Percentiles rank a stretch among this genome's conserved stretches.
These are phyloP conservation scores for Umbelopsis sp. DNA, from an alignment of 192 early-diverging fungal genomes.

Conservation along the genomic window DNA sequence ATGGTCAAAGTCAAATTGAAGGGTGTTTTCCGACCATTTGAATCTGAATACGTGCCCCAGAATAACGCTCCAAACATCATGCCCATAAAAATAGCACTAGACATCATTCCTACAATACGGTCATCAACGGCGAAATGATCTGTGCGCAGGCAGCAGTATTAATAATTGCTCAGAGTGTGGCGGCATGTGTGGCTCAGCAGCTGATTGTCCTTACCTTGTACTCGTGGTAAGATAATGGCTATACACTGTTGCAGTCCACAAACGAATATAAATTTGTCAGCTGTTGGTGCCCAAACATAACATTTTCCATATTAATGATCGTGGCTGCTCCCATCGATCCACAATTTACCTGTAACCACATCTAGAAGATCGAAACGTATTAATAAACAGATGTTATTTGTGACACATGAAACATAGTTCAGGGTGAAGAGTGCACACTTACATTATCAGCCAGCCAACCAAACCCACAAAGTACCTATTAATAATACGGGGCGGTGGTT, in stretches of 20 bases:
- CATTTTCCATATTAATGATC: background rate
- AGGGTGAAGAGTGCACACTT: slow-evolving; percentile 35
- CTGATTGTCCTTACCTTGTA: slow-evolving; percentile 55
- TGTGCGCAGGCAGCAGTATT: slow-evolving; percentile 22
- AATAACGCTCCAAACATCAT: slow-evolving; percentile 83
- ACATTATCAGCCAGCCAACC: slow-evolving; percentile 92
- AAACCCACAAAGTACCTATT: slow-evolving; percentile 70
- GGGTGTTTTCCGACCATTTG: slow-evolving; percentile 71
- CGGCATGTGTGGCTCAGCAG: background rate
- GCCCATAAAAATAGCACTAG: slow-evolving; percentile 73
- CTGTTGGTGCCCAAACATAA: background rate
- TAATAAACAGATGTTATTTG: background rate
- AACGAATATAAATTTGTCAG: background rate
- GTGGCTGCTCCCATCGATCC: background rate
- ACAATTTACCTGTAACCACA: slow-evolving; percentile 60
- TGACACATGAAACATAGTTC: background rate
- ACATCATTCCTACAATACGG: slow-evolving; percentile 66
- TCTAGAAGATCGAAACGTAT: slow-evolving; percentile 36
- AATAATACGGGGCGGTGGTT: background rate
- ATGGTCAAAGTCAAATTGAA: slow-evolving; percentile 79
- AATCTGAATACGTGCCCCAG: slow-evolving; percentile 80
- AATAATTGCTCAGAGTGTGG: background rate
- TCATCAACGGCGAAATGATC: slow-evolving; percentile 70
- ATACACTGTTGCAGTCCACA: slow-evolving; percentile 52
- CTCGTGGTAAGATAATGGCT: slow-evolving; percentile 71